Evolutionary conservation across 805 yeast species (phyloP), one percentile per base, ranked within the genome.

Genomic region (Lachancea sp.): DNA sequence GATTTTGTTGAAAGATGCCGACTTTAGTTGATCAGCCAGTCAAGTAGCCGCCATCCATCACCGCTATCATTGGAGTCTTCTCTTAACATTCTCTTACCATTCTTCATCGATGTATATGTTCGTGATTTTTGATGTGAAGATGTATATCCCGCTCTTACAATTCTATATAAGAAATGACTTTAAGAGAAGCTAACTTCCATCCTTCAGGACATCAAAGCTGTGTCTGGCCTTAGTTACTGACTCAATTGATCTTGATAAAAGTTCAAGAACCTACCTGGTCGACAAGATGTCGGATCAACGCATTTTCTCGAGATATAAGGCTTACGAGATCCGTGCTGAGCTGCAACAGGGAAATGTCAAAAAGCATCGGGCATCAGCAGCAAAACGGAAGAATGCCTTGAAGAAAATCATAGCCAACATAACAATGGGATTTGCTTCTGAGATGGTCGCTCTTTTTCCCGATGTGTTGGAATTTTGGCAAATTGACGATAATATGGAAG

Each of bases 351-450:
- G 58, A 6, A 70, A 68, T 22, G 69, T 67, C 48, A 73, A 69
- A 58, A 72, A 71, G 53, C 54, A 66, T 16, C 68, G 63, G 42
- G 53, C 65, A 2, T 57, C 60, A 19, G 59, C 54, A 2, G 46
- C 64, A n/a, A 69, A 63, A 50, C 60, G 61, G 38, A 78, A 74
- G 53, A 65, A 68, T 10, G 73, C 81, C 1, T 60, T 91, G 56
- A 82, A 81, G 61, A 85, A 84, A 56, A 75, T 88, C 22, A 72
- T 90, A 7, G 91, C 95, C 36, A 90, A 89, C 63, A 74, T 88
- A 63, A 82, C 95, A 5, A 72, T 88, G 65, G 88, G 89, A 41
- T 87, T 86, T 61, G 50, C 51, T 36, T 74, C 74, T 45, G 96
- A 91, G 58, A 78, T 89, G 77, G 71, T 79, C 10, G 61, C 67